Evolutionary conservation across 202 grass and related monocot species (phyloP).

Genomic region (Digitaria exilis): DNA sequence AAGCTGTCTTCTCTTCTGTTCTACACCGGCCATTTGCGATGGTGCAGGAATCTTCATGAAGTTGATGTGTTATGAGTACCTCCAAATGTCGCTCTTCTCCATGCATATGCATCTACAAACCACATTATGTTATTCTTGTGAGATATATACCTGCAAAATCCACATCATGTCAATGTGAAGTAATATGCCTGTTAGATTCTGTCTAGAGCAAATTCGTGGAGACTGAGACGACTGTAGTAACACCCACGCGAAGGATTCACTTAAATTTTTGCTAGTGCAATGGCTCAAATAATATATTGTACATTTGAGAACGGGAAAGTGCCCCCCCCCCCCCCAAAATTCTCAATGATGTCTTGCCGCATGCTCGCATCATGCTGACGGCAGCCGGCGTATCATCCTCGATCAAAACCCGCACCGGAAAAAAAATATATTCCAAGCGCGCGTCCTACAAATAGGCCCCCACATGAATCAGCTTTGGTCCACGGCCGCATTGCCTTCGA

Average conservation of each 20-base stretch:
- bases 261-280: neutral
- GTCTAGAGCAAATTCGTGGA: neutral
- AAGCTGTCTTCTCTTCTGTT: neutral
- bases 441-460: slow-evolving; percentile 54
- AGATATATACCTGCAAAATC: neutral
- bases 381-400: slow-evolving; percentile 28
- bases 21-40: neutral
- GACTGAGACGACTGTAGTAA: neutral
- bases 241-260: neutral
- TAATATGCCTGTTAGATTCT: too few relatives aligned
- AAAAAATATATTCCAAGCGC: slow-evolving; percentile 27
- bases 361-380: slow-evolving; percentile 55
- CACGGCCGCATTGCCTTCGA: slow-evolving; percentile 36
- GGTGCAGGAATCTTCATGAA: neutral
- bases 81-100: neutral
- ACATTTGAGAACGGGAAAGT: neutral
- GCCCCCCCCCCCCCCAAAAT: slow-evolving; percentile 33
- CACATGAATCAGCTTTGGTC: slow-evolving; percentile 41
- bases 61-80: neutral
- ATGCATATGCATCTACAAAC: neutral
- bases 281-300: too few relatives aligned
- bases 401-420: slow-evolving; percentile 27
- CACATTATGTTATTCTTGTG: neutral
- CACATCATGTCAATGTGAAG: neutral
- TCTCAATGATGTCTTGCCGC: slow-evolving; percentile 57